Evolutionary conservation across 805 yeast species (phyloP).

Genomic region (Pichia exigua): DNA sequence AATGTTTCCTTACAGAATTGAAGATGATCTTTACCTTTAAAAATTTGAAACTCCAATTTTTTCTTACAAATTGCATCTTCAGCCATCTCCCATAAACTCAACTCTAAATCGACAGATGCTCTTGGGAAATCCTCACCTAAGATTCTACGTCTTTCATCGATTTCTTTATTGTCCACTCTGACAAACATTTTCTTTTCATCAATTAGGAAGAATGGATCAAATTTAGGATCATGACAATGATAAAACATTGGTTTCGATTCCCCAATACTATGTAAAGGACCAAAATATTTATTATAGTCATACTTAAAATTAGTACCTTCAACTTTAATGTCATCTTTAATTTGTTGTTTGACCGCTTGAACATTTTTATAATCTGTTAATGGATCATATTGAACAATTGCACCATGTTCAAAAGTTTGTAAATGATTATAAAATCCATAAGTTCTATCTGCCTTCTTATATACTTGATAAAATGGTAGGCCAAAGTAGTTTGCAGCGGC

Average conservation of each 20-base stretch:
- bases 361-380: conserved; percentile 15
- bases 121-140: conserved; percentile 16
- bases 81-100: conserved; percentile 18
- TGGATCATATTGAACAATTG: conserved; percentile 28
- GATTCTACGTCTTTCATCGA: conserved; percentile 13
- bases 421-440: conserved; percentile 24
- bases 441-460: conserved; percentile 25
- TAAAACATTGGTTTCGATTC: conserved; percentile 18
- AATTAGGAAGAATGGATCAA: conserved; percentile 34
- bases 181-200: conserved; percentile 19
- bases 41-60: conserved; percentile 13
- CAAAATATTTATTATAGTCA: conserved; percentile 12
- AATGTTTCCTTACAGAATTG: conserved; percentile 19
- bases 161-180: conserved; percentile 28
- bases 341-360: conserved; percentile 1
- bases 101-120: conserved; percentile 17
- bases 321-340: conserved; percentile 9
- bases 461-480: conserved; percentile 42
- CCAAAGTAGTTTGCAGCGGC: conserved; percentile 51
- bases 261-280: conserved; percentile 12
- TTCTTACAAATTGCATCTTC: conserved; percentile 24
- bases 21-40: conserved; percentile 11
- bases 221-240: conserved; percentile 42
- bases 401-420: conserved; percentile 21
- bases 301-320: conserved; percentile 7